Evolutionary conservation across 2,329 filamentous ascomycete genomes (phyloP).

Genomic region (Verticillium albo-atrum): DNA sequence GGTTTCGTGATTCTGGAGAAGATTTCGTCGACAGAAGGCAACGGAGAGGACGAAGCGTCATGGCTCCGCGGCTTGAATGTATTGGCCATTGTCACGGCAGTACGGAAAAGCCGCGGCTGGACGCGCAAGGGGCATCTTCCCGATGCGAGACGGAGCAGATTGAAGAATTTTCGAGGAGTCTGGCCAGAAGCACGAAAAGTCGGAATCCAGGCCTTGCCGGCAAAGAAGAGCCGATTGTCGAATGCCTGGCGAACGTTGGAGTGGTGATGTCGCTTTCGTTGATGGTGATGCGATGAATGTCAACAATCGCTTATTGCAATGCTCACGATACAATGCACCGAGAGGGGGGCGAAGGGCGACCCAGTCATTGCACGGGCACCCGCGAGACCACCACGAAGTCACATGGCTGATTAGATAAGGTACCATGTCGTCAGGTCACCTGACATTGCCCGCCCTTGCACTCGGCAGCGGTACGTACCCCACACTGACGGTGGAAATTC

Average conservation of each 20-base stretch:
- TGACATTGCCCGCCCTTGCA: not conserved
- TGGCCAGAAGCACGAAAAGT: not conserved
- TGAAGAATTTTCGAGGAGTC: constrained; percentile 6
- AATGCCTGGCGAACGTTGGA: constrained; percentile 3
- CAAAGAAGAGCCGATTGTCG: not conserved
- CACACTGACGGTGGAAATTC: constrained; percentile 5
- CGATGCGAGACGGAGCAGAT: constrained; percentile 21
- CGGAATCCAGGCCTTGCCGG: not conserved
- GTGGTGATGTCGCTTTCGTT: not conserved
- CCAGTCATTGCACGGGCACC: not conserved
- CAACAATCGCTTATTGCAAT: no score
- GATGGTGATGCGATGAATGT: not conserved
- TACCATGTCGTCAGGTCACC: not conserved
- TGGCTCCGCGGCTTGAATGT: constrained; percentile 21
- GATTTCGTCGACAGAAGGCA: constrained; percentile 48
- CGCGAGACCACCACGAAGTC: not conserved
- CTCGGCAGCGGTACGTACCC: constrained; percentile 1
- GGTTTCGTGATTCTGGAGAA: constrained; percentile 26
- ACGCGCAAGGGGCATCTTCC: constrained; percentile 45
- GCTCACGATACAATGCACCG: not conserved
- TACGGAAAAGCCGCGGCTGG: constrained; percentile 26
- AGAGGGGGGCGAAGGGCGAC: not conserved
- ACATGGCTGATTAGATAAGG: not conserved
- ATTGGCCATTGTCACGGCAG: constrained; percentile 24
- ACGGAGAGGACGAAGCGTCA: constrained; percentile 37